Evolutionary conservation across 2,329 filamentous ascomycete species (phyloP).

Genomic region (Fusarium phyllophilum): DNA sequence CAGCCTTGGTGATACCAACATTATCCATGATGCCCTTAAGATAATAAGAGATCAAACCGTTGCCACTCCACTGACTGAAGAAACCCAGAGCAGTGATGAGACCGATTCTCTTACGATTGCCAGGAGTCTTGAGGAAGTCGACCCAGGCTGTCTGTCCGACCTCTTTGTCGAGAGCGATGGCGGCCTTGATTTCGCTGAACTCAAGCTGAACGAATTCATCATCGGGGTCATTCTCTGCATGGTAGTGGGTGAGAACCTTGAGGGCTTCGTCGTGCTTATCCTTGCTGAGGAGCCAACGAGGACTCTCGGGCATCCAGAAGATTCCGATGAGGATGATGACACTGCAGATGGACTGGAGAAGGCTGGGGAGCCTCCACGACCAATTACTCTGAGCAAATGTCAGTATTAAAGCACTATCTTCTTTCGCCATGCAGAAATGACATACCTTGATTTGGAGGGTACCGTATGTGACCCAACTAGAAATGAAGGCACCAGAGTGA

Average conservation of each 20-base stretch:
- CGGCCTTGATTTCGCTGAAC: slow-evolving; percentile 30
- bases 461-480: slow-evolving; percentile 14
- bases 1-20: slow-evolving; percentile 44
- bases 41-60: slow-evolving; percentile 27
- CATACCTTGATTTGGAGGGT: slow-evolving; percentile 14
- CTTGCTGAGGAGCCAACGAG: slow-evolving; percentile 38
- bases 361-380: slow-evolving; percentile 12
- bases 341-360: slow-evolving; percentile 22
- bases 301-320: slow-evolving; percentile 32
- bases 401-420: not conserved
- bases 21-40: slow-evolving; percentile 19
- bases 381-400: not conserved
- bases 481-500: slow-evolving; percentile 14
- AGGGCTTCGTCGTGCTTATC: slow-evolving; percentile 34
- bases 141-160: slow-evolving; percentile 21
- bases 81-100: slow-evolving; percentile 24
- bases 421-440: fast-evolving
- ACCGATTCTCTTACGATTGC: slow-evolving; percentile 46
- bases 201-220: slow-evolving; percentile 27
- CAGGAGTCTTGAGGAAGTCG: slow-evolving; percentile 39
- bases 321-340: slow-evolving; percentile 16
- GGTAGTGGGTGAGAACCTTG: slow-evolving; percentile 28
- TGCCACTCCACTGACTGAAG: slow-evolving; percentile 31
- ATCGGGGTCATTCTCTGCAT: slow-evolving; percentile 22
- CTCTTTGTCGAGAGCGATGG: slow-evolving; percentile 32